Evolutionary conservation across 352 stramenopile genomes (phyloP).

Genomic region (Phytophthora crassamura): DNA sequence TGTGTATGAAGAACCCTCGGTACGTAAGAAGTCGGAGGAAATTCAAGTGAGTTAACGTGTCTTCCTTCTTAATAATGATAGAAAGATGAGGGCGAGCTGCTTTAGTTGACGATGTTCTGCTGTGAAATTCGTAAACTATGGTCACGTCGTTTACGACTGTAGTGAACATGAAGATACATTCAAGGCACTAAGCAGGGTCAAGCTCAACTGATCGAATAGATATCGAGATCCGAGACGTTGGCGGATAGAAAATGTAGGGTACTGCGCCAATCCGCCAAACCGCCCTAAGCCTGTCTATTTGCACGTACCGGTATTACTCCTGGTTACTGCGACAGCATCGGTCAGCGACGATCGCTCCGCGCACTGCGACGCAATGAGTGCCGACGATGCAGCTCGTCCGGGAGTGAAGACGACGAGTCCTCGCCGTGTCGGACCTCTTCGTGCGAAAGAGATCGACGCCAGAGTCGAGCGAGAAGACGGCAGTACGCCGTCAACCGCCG

Average conservation of each 20-base stretch:
- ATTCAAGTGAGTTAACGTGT: too few species aligned
- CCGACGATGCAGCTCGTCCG: too few species aligned
- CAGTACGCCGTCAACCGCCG: background rate
- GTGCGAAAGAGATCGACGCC: background rate
- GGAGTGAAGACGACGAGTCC: slow-evolving; percentile 2
- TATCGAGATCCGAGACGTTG: slow-evolving; percentile 19
- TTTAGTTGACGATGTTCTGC: background rate
- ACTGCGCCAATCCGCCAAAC: too few species aligned
- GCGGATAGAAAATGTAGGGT: too few species aligned
- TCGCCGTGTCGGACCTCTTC: background rate
- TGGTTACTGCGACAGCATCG: too few species aligned
- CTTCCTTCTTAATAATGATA: background rate
- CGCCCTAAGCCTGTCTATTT: too few species aligned
- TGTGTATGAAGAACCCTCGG: slow-evolving; percentile 33
- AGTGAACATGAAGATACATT: slow-evolving; percentile 58
- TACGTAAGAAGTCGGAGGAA: too few species aligned
- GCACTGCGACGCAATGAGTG: too few species aligned
- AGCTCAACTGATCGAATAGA: slow-evolving; percentile 49
- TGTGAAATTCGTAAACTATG: background rate
- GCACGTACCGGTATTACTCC: too few species aligned
- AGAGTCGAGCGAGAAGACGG: background rate
- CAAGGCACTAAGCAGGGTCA: slow-evolving; percentile 45
- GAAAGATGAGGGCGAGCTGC: slow-evolving; percentile 28
- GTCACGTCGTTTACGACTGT: background rate
- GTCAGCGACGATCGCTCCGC: too few species aligned